These are phyloP conservation scores for Liquidambar formosana DNA, from an alignment of 164 flowering plant genomes.

Conservation along the genomic window DNA sequence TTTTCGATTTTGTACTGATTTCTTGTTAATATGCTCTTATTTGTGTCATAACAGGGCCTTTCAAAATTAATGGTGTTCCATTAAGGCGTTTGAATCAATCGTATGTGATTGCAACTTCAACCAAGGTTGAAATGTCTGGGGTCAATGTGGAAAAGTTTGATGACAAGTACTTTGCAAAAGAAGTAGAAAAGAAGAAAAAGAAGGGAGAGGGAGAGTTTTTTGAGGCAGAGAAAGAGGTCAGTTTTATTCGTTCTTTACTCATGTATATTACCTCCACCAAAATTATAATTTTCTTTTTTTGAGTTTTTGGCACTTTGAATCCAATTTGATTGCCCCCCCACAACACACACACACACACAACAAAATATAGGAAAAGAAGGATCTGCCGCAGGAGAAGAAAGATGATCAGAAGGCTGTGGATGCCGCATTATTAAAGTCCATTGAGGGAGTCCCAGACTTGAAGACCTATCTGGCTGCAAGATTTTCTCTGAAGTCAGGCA, in stretches of 20 bases:
- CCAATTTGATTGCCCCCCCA: not conserved
- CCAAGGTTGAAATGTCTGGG: slow-evolving; percentile 75
- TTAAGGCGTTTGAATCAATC: slow-evolving; percentile 76
- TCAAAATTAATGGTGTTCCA: slow-evolving; percentile 82
- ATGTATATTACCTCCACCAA: not conserved
- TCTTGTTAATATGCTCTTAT: not conserved
- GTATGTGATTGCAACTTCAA: slow-evolving; percentile 77
- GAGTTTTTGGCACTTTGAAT: not conserved
- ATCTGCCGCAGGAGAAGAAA: slow-evolving; percentile 54
- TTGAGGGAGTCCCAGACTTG: slow-evolving; percentile 60
- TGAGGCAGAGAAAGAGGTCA: slow-evolving; percentile 75
- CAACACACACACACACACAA: too few relatives aligned
- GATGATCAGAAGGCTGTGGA: slow-evolving; percentile 69
- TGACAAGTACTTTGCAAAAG: slow-evolving; percentile 73
- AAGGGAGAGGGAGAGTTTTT: slow-evolving; percentile 78
- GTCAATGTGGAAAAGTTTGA: slow-evolving; percentile 65
- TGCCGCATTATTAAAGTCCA: slow-evolving; percentile 41
- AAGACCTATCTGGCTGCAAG: slow-evolving; percentile 63
- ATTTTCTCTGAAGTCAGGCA: slow-evolving; percentile 64
- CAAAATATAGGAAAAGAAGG: slow-evolving; percentile 53
- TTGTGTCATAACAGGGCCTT: slow-evolving; percentile 54
- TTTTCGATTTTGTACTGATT: too few relatives aligned
- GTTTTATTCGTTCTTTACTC: not conserved
- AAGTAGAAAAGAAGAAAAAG: slow-evolving; percentile 64
- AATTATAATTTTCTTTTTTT: not conserved